Conservation (phyloP, 495 filamentous ascomycete genomes). For the Penicillium fimorum region DNA sequence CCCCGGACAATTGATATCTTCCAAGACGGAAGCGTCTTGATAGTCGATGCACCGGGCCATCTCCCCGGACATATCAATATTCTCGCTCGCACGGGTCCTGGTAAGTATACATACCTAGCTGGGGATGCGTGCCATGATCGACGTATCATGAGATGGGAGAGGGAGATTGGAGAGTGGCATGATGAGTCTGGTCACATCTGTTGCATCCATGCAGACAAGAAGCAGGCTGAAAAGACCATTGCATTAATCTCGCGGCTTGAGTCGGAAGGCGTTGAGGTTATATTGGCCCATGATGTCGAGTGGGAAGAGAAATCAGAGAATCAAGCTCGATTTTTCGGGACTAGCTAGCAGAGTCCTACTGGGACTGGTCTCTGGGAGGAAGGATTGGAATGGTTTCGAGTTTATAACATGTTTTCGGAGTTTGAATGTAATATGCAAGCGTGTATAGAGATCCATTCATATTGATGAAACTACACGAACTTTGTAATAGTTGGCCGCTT, state of each 20-base stretch:
- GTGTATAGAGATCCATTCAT: too few species aligned
- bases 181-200: conserved; percentile 35
- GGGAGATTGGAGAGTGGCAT: conserved; percentile 39
- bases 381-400: not conserved
- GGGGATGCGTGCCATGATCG: conserved; percentile 49
- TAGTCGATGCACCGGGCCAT: conserved; percentile 47
- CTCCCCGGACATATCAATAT: conserved; percentile 46
- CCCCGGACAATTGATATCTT: conserved; percentile 32
- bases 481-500: too few species aligned
- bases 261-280: conserved; percentile 7
- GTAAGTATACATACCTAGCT: conserved; percentile 36
- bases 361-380: not conserved
- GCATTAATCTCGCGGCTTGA: not conserved
- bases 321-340: not conserved
- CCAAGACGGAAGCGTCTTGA: conserved; percentile 33
- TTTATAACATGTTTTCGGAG: too few species aligned
- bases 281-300: conserved; percentile 12
- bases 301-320: conserved; percentile 2
- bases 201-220: conserved; percentile 39
- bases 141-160: conserved; percentile 37
- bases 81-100: conserved; percentile 25
- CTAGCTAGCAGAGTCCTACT: not conserved
- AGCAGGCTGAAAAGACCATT: conserved; percentile 16
- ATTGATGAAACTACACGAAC: too few species aligned
- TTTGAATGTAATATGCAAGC: too few species aligned